Percentiles rank a stretch among this genome's conserved stretches.
Evolutionary conservation across 805 yeast species (phyloP).

Genomic region (Candida sithepensis): DNA sequence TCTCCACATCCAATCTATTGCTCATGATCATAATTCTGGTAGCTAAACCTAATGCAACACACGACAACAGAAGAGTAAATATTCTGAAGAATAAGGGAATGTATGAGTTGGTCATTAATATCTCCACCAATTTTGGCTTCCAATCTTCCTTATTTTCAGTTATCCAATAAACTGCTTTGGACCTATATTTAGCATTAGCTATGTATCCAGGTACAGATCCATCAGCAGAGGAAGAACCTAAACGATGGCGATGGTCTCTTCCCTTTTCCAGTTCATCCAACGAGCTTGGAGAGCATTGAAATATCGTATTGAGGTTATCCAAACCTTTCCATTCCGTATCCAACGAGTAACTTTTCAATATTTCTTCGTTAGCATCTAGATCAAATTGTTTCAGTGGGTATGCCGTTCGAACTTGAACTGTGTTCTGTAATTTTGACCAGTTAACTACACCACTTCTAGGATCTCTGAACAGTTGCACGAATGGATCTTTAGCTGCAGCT

Average conservation of each 20-base stretch:
- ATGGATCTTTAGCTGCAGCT: constrained; percentile 17
- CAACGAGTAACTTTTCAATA: constrained; percentile 26
- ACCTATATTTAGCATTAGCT: constrained; percentile 38
- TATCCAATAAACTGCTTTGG: constrained; percentile 67
- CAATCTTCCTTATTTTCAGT: constrained; percentile 58
- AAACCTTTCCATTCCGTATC: constrained; percentile 71
- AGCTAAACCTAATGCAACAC: constrained; percentile 72
- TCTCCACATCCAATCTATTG: constrained; percentile 31
- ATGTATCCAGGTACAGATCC: constrained; percentile 1
- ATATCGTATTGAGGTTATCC: constrained; percentile 51
- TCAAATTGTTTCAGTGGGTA: constrained; percentile 24
- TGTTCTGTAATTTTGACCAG: constrained; percentile 20
- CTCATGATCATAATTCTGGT: constrained; percentile 47
- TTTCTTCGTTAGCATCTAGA: constrained; percentile 22
- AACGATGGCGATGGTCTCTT: constrained; percentile 17
- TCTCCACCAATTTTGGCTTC: constrained; percentile 55
- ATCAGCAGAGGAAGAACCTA: background rate
- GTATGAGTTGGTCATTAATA: constrained; percentile 72
- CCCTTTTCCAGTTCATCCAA: constrained; percentile 15
- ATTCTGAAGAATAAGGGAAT: constrained; percentile 74
- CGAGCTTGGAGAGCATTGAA: constrained; percentile 34
- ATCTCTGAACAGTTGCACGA: constrained; percentile 15
- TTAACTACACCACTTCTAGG: constrained; percentile 12
- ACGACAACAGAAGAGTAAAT: constrained; percentile 53
- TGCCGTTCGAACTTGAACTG: constrained; percentile 27